Percentiles rank a stretch among this genome's conserved stretches.
Evolutionary conservation across 2,329 filamentous ascomycete species (phyloP).

Genomic region (Hymenoscyphus fraxineus): DNA sequence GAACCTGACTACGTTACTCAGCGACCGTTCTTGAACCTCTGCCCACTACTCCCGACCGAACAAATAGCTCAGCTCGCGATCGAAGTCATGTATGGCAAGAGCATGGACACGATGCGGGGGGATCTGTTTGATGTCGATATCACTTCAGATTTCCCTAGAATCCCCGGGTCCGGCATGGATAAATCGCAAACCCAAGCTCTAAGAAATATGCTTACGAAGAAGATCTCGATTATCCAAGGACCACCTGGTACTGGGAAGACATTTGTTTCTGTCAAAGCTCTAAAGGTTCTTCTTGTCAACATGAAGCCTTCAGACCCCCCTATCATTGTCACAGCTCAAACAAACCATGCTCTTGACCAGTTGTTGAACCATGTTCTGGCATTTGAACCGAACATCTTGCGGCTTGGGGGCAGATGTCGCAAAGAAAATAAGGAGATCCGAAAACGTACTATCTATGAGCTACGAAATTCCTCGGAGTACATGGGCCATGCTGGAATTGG

Average conservation of each 20-base stretch:
- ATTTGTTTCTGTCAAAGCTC: slow-evolving; percentile 68
- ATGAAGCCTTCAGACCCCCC: slow-evolving; percentile 55
- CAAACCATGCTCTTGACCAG: slow-evolving; percentile 87
- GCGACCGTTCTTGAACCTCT: slow-evolving; percentile 49
- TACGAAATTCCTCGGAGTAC: slow-evolving; percentile 40
- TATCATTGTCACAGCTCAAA: slow-evolving; percentile 79
- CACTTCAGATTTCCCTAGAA: slow-evolving; percentile 49
- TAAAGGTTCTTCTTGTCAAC: slow-evolving; percentile 63
- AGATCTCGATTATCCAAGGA: slow-evolving; percentile 75
- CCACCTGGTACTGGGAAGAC: slow-evolving; percentile 79
- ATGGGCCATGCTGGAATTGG: slow-evolving; percentile 29
- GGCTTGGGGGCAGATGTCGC: slow-evolving; percentile 43
- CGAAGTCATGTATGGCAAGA: slow-evolving; percentile 6
- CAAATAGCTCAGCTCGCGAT: slow-evolving; percentile 10
- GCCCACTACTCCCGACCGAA: slow-evolving; percentile 36
- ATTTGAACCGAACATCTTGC: slow-evolving; percentile 60
- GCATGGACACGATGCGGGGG: slow-evolving; percentile 29
- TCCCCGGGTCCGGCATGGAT: slow-evolving; percentile 54
- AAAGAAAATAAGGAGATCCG: slow-evolving; percentile 56
- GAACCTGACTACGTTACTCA: slow-evolving; percentile 50
- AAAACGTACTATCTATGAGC: slow-evolving; percentile 61
- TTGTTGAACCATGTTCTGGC: slow-evolving; percentile 48
- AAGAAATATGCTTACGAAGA: slow-evolving; percentile 64
- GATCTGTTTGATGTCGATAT: slow-evolving; percentile 49
- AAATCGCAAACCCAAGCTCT: slow-evolving; percentile 67